These are phyloP conservation scores for Aspergillus tubingensis DNA, from an alignment of 2,329 filamentous ascomycete genomes.

Conservation along the genomic window DNA sequence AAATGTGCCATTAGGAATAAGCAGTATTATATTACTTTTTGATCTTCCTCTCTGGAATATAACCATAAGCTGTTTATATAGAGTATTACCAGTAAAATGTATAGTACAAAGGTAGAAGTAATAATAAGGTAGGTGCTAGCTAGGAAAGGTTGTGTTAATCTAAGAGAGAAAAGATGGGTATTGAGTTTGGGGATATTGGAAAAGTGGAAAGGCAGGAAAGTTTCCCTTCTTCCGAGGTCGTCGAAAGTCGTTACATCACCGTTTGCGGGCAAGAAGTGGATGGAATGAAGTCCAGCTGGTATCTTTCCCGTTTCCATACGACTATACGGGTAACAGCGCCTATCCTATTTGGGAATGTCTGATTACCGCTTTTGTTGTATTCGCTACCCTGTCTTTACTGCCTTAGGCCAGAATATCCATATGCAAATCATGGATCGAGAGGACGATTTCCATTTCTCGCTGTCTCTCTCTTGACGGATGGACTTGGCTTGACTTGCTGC, in stretches of 20 bases:
- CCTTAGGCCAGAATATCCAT: conserved; percentile 7
- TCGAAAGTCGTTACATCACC: conserved; percentile 17
- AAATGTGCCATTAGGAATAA: no score
- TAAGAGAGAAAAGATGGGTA: not conserved
- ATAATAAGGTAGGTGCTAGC: not conserved
- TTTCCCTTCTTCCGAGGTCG: not conserved
- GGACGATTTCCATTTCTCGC: conserved; percentile 8
- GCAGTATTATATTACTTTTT: no score
- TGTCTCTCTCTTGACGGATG: not conserved
- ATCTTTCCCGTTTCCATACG: conserved; percentile 14
- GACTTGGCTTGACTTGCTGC: not conserved
- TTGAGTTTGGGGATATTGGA: not conserved
- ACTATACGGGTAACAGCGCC: conserved; percentile 1
- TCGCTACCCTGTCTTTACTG: conserved; percentile 12
- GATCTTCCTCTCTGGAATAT: no score
- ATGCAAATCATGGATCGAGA: conserved; percentile 18
- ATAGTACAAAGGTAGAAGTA: no score
- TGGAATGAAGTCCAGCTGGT: not conserved
- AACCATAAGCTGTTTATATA: no score
- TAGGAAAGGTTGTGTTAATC: not conserved
- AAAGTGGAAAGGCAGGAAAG: not conserved
- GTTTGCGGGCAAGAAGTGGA: conserved; percentile 17
- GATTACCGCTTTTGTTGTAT: conserved; percentile 11
- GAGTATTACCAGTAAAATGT: no score
- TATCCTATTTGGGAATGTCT: not conserved